Evolutionary conservation across 768 basidiomycete species (phyloP).

Genomic region (Hericium erinaceus): DNA sequence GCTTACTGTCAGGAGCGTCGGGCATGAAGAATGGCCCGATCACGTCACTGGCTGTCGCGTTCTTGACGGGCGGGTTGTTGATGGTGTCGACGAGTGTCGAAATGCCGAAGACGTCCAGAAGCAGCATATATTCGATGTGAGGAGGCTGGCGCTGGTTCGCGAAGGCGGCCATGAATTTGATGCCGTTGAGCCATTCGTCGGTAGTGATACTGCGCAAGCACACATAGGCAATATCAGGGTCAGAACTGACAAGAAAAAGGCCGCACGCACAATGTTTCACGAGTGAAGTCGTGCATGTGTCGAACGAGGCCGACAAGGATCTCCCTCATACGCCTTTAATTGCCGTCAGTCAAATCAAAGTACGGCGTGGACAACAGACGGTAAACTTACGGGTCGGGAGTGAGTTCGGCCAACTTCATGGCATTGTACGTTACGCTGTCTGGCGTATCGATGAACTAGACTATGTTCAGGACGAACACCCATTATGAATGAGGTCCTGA

Average conservation of each 20-base stretch:
- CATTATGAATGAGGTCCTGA: too few relatives aligned
- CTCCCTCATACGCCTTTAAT: constrained; percentile 32
- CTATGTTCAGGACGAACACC: too few relatives aligned
- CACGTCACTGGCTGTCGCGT: not conserved
- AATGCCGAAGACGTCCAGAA: not conserved
- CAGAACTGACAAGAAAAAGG: too few relatives aligned
- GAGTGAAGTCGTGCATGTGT: constrained; percentile 68
- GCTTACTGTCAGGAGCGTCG: not conserved
- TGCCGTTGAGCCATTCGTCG: constrained; percentile 78
- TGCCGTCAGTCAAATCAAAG: constrained; percentile 6
- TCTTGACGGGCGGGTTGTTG: not conserved
- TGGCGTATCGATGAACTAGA: constrained; percentile 37
- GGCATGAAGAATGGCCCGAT: not conserved
- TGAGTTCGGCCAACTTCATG: constrained; percentile 28
- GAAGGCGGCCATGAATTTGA: constrained; percentile 74
- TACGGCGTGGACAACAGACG: not conserved
- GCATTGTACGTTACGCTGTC: constrained; percentile 43
- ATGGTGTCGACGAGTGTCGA: not conserved
- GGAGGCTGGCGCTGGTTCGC: constrained; percentile 38
- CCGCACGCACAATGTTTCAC: constrained; percentile 47
- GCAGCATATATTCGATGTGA: not conserved
- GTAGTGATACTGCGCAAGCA: constrained; percentile 44
- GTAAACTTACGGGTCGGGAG: constrained; percentile 21
- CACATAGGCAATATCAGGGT: too few relatives aligned
- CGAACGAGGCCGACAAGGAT: constrained; percentile 43